These are phyloP conservation scores for Saccharomyces pastorianus DNA, from an alignment of 1,139 yeast species.

Conservation along the genomic window DNA sequence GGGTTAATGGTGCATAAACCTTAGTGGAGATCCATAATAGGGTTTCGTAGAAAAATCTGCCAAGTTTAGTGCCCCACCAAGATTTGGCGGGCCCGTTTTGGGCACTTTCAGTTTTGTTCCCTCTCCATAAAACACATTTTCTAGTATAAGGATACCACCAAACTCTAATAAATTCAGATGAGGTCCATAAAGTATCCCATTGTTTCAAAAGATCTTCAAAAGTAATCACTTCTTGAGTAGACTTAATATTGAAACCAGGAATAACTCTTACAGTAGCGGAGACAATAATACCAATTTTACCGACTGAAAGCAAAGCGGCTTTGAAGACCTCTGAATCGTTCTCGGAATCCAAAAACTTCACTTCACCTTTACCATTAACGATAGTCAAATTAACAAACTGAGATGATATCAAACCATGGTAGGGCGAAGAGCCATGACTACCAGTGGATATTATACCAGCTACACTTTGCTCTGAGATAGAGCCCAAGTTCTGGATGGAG, in stretches of 20 bases:
- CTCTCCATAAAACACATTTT: conserved; percentile 86
- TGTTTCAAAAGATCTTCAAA: conserved; percentile 60
- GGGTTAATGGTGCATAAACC: conserved; percentile 66
- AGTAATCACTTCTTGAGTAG: conserved; percentile 75
- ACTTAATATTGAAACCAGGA: conserved; percentile 74
- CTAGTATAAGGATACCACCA: conserved; percentile 98
- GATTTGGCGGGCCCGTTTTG: conserved; percentile 59
- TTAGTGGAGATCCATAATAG: conserved; percentile 74
- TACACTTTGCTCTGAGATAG: conserved; percentile 86
- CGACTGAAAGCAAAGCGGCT: conserved; percentile 82
- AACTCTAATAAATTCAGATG: conserved; percentile 81
- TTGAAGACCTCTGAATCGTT: conserved; percentile 63
- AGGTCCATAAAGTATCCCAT: conserved; percentile 76
- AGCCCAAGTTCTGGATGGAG: conserved; percentile 86
- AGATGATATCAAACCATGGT: conserved; percentile 82
- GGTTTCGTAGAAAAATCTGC: conserved; percentile 71
- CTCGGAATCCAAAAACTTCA: conserved; percentile 59
- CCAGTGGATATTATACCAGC: conserved; percentile 96
- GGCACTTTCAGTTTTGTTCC: conserved; percentile 56
- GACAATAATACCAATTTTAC: conserved; percentile 84
- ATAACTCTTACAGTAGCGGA: conserved; percentile 81
- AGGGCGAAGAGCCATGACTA: conserved; percentile 91
- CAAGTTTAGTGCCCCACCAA: conserved; percentile 78
- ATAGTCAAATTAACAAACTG: conserved; percentile 73
- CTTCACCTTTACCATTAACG: conserved; percentile 65